Base-by-base conservation (phyloP, 805 yeast genomes). In the Jamesozyma rosinii region DNA sequence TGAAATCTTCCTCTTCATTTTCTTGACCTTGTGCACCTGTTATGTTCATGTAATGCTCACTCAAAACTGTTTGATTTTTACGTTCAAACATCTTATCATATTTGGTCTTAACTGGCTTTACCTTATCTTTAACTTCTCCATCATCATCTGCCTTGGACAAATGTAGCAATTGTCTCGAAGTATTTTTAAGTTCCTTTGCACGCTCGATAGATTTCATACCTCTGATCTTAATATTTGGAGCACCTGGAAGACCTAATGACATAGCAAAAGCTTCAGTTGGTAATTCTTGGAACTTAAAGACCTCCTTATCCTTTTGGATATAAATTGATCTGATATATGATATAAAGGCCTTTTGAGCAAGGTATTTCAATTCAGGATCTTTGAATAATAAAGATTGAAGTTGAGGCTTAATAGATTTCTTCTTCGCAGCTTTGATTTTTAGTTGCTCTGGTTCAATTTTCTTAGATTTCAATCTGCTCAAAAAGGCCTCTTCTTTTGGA, bases 61-160 rank as follows among this genome's bases (percentile, higher is more conserved):
- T 82, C 41, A 92, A 70, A 17, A 92, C 94, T 42, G 83, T 83
- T 68, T 92, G 97, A 63, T 92, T 92, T 61, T 84, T 75, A 61
- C 99, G 77, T 61, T 87, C 95, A 65, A 92, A 92, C 95, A 92
- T 89, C 49, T 89, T 77, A 63, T 92, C 98, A 58, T 86, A 86
- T 62, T 84, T 90, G 14, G 97, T 92, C 56, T 88, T 76, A 1
- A 79, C 81, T 59, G 70, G 50, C 46, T 55, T 50, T 20, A 47
- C 35, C 26, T 49, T 59, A 2, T 56, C 67, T 11, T 62, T 61
- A 17, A 67, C 49, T 35, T 77, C 86, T 44, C 90, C 95, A 44
- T 83, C 81, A 6, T 77, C 83, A 49, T 74, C 72, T 0, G 75
- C 64, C 49, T 76, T 74, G 1, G 77, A 63, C 42, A 86, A 65